Conservation (phyloP, 176 grass and related monocot genomes). For the Bothriochloa decipiens region DNA sequence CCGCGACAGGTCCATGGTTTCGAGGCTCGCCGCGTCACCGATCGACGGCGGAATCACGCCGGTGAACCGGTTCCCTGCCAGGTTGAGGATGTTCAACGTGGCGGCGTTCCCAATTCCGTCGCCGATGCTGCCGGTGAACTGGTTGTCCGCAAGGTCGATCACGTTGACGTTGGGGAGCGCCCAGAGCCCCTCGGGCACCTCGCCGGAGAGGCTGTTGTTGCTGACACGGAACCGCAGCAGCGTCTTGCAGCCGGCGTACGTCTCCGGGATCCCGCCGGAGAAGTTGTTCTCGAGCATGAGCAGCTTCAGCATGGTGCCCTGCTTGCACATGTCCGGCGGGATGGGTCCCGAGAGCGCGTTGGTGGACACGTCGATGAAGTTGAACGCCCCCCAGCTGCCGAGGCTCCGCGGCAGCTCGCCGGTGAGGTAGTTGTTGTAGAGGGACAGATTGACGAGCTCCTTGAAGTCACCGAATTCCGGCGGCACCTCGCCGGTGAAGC, state of each 20-base stretch:
- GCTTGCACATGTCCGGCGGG: conserved; percentile 86
- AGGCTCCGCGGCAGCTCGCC: conserved; percentile 68
- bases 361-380: conserved; percentile 92
- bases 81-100: conserved; percentile 38
- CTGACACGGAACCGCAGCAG: conserved; percentile 64
- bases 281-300: conserved; percentile 85
- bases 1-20: conserved; percentile 49
- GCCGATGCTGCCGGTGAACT: conserved; percentile 58
- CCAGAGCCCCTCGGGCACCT: conserved; percentile 78
- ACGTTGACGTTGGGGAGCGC: conserved; percentile 58
- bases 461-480: conserved; percentile 74
- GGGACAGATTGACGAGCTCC: conserved; percentile 79
- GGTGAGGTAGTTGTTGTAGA: conserved; percentile 70
- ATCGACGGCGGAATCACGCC: conserved; percentile 65
- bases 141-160: conserved; percentile 64
- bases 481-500: conserved; percentile 64
- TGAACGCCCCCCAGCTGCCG: conserved; percentile 69
- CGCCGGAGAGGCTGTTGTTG: conserved; percentile 71
- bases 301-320: conserved; percentile 67
- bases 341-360: conserved; percentile 70
- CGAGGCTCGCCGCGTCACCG: conserved; percentile 38
- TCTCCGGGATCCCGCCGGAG: conserved; percentile 67
- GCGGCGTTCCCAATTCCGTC: conserved; percentile 49
- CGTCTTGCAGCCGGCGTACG: conserved; percentile 63
- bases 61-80: conserved; percentile 61